A percentile compares a stretch with the other conserved stretches of the same genome.
Evolutionary conservation across 177 flowering plant species (phyloP).

Genomic region (Vitis hybrid): DNA sequence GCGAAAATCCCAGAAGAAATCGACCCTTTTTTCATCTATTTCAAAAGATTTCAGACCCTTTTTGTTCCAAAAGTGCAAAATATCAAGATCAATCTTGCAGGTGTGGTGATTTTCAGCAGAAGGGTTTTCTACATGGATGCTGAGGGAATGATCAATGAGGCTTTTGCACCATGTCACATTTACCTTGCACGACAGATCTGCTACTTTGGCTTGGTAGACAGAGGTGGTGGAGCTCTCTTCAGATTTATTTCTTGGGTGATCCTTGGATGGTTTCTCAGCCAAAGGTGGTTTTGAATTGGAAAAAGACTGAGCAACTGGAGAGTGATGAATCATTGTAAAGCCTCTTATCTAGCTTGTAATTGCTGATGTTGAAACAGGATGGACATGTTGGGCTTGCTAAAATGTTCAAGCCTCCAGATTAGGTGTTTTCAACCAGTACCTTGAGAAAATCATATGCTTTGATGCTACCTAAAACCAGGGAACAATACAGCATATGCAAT

Average conservation of each 20-base stretch:
- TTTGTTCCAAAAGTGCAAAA: conserved; percentile 75
- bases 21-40: conserved; percentile 38
- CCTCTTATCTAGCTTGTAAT: too few species aligned
- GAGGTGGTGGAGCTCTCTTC: conserved; percentile 40
- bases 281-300: conserved; percentile 8
- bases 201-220: conserved; percentile 52
- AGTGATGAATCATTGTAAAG: background rate
- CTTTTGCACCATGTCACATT: conserved; percentile 61
- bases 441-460: too few species aligned
- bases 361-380: too few species aligned
- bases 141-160: conserved; percentile 41
- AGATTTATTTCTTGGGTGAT: conserved; percentile 16
- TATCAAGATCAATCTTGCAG: conserved; percentile 68
- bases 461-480: too few species aligned
- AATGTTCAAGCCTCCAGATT: too few species aligned
- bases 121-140: conserved; percentile 41
- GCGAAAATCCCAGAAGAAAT: conserved; percentile 70
- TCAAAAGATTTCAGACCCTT: conserved; percentile 64
- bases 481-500: too few species aligned
- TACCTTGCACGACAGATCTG: conserved; percentile 38
- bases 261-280: conserved; percentile 30
- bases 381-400: too few species aligned
- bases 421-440: too few species aligned
- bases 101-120: conserved; percentile 22
- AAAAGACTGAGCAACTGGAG: background rate